These are phyloP conservation scores for Coniochaeta pulveracea DNA, from an alignment of 2,329 filamentous ascomycete species.

Conservation along the genomic window DNA sequence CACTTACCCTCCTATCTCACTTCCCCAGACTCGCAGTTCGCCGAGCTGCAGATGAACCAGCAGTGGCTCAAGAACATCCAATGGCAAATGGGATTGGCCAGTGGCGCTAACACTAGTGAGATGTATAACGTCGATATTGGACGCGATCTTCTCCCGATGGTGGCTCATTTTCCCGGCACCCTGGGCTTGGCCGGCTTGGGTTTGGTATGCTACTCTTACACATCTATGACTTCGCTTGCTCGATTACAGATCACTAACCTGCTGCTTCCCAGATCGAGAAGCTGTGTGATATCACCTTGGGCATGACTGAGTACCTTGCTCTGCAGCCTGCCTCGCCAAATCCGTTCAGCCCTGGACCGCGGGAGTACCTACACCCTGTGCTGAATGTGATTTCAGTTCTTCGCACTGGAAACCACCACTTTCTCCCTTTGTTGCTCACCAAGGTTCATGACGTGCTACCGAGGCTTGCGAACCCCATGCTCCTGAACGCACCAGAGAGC, in stretches of 20 bases:
- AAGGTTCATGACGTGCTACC: conserved; percentile 67
- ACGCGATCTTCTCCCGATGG: conserved; percentile 53
- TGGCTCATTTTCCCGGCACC: conserved; percentile 59
- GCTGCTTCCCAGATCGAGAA: conserved; percentile 62
- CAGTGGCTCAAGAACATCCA: conserved; percentile 54
- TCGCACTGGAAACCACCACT: conserved; percentile 65
- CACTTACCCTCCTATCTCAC: conserved; percentile 40
- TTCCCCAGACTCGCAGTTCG: conserved; percentile 37
- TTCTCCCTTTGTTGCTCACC: conserved; percentile 63
- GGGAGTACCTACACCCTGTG: conserved; percentile 62
- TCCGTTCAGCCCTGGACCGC: conserved; percentile 55
- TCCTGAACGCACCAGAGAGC: conserved; percentile 46
- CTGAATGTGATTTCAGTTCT: conserved; percentile 57
- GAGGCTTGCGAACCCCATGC: conserved; percentile 46
- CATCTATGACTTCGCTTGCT: too few species aligned
- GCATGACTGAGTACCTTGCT: conserved; percentile 62
- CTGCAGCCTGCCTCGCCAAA: conserved; percentile 48
- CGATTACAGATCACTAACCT: background rate
- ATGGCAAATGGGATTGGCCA: conserved; percentile 50
- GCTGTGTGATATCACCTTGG: conserved; percentile 64
- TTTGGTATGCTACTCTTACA: conserved; percentile 56
- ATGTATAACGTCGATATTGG: conserved; percentile 53
- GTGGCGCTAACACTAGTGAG: conserved; percentile 37
- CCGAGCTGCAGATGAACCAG: conserved; percentile 47
- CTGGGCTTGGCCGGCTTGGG: conserved; percentile 68